These are phyloP conservation scores for Metrosideros polymorpha DNA, from an alignment of 441 rosid genomes.

Conservation along the genomic window DNA sequence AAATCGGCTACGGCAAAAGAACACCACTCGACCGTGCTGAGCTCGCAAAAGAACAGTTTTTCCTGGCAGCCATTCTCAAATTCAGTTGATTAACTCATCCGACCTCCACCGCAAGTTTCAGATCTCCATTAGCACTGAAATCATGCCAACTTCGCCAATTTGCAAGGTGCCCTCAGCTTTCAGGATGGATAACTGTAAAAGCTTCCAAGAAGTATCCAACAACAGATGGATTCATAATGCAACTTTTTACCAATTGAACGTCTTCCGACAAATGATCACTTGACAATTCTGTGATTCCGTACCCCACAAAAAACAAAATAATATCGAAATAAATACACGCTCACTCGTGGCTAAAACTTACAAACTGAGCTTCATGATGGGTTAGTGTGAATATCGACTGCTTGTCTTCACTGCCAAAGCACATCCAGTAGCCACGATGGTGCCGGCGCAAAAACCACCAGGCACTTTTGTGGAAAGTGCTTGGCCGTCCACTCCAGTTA, in stretches of 20 bases:
- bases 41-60: background rate
- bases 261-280: background rate
- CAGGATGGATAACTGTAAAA: background rate
- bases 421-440: constrained; percentile 3
- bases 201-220: background rate
- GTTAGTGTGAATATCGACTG: constrained; percentile 5
- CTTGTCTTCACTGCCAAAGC: background rate
- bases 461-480: background rate
- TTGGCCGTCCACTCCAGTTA: constrained; percentile 17
- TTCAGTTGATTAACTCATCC: background rate
- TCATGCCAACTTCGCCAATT: background rate
- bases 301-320: background rate
- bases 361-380: constrained; percentile 9
- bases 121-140: background rate
- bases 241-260: background rate
- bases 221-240: background rate
- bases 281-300: background rate
- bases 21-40: background rate
- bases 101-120: background rate
- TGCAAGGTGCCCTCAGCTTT: background rate
- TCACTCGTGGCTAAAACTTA: constrained; percentile 11
- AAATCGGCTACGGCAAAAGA: background rate
- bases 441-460: constrained; percentile 12
- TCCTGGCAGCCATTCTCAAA: background rate
- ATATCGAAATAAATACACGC: constrained; percentile 1